Evolutionary conservation across 345 rosid genomes (phyloP), one percentile per base, ranked within the genome.

Genomic region (Passiflora organensis): DNA sequence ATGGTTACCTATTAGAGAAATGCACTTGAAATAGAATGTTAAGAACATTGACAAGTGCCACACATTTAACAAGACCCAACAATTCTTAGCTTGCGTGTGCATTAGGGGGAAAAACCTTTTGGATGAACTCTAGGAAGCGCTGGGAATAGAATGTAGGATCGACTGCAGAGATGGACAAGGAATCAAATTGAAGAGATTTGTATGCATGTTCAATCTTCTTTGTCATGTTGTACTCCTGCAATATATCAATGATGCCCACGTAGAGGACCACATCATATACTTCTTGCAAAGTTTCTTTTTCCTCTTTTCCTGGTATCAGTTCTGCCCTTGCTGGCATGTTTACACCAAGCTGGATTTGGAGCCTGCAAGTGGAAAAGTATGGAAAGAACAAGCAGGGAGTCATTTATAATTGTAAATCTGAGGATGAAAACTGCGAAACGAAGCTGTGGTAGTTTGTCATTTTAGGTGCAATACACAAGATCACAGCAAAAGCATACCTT

Each of bases 261-360:
- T 93, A 93, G 2, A 93, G 80, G 50, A 93, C 99, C 0, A 89
- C 99, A 21, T 89, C 99, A 13, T 86, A 84, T 15, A 65, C 77
- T 56, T 81, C 84, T 43, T 81, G 86, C 60, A 84, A 71, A 43
- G 72, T 77, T 60, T 78, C 76, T 55, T 82, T 75, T 68, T 81
- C 98, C 60, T 86, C 85, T 66, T 71, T 80, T 60, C 95, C 95
- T 0, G 91, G 84, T 55, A 74, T 82, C 48, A 72, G 80, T 71
- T 89, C 95, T 36, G 99, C 96, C 76, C 96, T 78, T 3, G 96
- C 82, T 8, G 99, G 96, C 99, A 93, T 82, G 78, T 93, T 93
- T 47, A 93, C 99, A 32, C 95, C 96, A 5, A 89, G 94, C 72
- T 82, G 96, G 75, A 93, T 89, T 64, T 93, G 99, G 25, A 93